Conservation (phyloP, 164 flowering plant species). For the Liquidambar formosana region DNA sequence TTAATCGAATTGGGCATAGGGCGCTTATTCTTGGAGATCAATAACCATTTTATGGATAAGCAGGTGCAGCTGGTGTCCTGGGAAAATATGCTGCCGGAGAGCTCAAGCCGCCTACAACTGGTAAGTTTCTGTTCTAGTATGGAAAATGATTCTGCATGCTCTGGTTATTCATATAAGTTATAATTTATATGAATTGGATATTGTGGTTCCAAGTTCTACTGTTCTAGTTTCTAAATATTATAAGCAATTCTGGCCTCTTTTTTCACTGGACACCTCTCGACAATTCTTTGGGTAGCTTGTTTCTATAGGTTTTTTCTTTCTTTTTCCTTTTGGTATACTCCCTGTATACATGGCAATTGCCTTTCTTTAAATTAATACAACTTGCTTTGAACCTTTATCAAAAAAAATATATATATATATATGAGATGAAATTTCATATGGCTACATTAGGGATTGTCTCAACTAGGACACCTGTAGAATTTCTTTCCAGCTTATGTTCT, state of each 20-base stretch:
- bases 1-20: neutral
- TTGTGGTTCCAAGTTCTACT: neutral
- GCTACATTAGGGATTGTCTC: neutral
- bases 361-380: no score
- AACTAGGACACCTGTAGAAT: neutral
- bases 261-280: no score
- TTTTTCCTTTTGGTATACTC: no score
- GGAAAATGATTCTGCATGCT: neutral
- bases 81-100: slow-evolving; percentile 96
- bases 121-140: slow-evolving; percentile 33
- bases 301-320: no score
- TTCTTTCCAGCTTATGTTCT: no score
- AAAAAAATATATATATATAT: no score
- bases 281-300: no score
- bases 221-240: neutral
- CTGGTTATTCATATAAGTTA: neutral
- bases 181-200: neutral
- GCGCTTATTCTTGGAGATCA: slow-evolving; percentile 9
- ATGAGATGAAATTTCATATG: neutral
- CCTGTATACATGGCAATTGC: no score
- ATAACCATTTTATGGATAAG: slow-evolving; percentile 8
- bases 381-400: no score
- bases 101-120: slow-evolving; percentile 84
- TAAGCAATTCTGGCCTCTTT: no score
- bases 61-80: slow-evolving; percentile 99